Conservation (phyloP, 2,329 filamentous ascomycete species). For the Clarireedia paspali region DNA sequence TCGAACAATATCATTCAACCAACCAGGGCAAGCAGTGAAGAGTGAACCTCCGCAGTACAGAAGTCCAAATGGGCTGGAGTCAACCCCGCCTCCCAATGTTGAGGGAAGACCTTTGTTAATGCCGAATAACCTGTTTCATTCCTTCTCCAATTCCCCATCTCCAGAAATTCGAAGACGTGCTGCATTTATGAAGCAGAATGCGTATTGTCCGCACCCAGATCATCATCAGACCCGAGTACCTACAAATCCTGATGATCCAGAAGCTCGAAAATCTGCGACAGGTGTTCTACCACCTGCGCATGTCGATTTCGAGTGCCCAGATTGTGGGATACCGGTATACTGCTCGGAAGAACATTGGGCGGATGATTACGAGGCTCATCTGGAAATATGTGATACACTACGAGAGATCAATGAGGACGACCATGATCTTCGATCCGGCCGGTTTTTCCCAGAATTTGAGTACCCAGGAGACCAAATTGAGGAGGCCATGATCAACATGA, state of each 20-base stretch:
- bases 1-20: constrained; percentile 16
- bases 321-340: constrained; percentile 89
- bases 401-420: constrained; percentile 96
- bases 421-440: constrained; percentile 83
- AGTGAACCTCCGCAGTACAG: constrained; percentile 20
- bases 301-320: constrained; percentile 89
- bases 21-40: constrained; percentile 21
- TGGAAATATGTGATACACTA: constrained; percentile 87
- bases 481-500: constrained; percentile 92
- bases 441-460: constrained; percentile 89
- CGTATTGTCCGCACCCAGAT: constrained; percentile 84
- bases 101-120: constrained; percentile 25
- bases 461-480: constrained; percentile 87
- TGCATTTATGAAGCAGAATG: constrained; percentile 86
- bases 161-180: constrained; percentile 81
- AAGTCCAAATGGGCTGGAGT: constrained; percentile 18
- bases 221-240: constrained; percentile 70
- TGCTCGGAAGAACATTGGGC: constrained; percentile 95
- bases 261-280: constrained; percentile 48
- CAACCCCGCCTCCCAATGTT: constrained; percentile 16
- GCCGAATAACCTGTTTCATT: constrained; percentile 84
- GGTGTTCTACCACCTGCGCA: constrained; percentile 63
- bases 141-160: constrained; percentile 81
- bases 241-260: constrained; percentile 54
- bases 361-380: constrained; percentile 86